phyloP scores from a whole-genome alignment of 83 land plant species.

The Picea abies region DNA sequence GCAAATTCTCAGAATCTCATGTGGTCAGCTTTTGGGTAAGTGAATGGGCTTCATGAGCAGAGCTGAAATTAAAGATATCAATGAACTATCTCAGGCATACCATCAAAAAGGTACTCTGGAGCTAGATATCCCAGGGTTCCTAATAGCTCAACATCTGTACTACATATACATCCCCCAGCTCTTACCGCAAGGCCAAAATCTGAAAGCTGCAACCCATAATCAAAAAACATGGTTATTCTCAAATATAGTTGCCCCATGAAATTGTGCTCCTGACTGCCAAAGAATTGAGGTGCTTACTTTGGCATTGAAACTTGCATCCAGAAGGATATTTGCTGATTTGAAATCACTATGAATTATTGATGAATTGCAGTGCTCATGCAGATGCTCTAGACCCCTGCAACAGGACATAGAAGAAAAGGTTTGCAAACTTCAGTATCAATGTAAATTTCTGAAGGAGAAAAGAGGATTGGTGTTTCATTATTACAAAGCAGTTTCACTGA shows the following conservation, averaged over 20 bases:
- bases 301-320: conserved; percentile 89
- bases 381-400: conserved; percentile 81
- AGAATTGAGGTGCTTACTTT: conserved; percentile 43
- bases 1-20: not conserved
- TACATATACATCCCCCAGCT: conserved; percentile 28
- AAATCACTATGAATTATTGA: conserved; percentile 87
- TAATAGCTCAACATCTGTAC: conserved; percentile 49
- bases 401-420: not conserved
- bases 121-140: conserved; percentile 94
- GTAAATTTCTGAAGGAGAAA: not conserved
- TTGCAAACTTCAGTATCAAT: not conserved
- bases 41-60: not conserved
- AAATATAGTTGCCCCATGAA: not conserved
- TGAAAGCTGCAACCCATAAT: conserved; percentile 54
- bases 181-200: conserved; percentile 85
- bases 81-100: conserved; percentile 28
- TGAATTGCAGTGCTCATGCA: conserved; percentile 85
- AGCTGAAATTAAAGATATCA: not conserved
- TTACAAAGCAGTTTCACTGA: not conserved
- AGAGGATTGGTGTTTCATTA: not conserved
- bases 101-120: conserved; percentile 90
- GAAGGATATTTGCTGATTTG: conserved; percentile 85
- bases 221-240: not conserved
- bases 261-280: not conserved
- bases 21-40: not conserved